Percentiles rank a stretch among this genome's conserved stretches.
Conservation (phyloP, 768 basidiomycete species). For the Lactarius trivialis region DNA sequence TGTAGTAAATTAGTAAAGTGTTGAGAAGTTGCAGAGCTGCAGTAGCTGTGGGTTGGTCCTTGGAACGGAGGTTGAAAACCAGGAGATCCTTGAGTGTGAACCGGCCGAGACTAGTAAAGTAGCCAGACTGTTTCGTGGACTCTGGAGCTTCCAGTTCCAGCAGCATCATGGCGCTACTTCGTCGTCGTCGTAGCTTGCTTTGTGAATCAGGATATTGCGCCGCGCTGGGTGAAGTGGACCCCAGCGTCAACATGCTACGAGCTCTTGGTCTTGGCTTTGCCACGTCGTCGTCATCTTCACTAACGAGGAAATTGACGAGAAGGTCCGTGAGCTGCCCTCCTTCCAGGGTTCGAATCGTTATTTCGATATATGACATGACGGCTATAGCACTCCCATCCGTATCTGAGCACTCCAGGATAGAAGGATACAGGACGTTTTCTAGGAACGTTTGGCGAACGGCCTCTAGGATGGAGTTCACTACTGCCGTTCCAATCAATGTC, state of each 20-base stretch:
- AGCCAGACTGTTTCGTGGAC: conserved; percentile 63
- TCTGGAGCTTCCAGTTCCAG: conserved; percentile 78
- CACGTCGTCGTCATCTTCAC: conserved; percentile 73
- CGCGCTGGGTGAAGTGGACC: conserved; percentile 31
- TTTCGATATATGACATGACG: conserved; percentile 91
- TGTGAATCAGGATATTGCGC: conserved; percentile 35
- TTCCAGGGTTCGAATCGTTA: conserved; percentile 72
- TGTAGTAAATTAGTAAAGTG: conserved; percentile 65
- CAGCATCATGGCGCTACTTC: conserved; percentile 89
- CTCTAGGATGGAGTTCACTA: conserved; percentile 77
- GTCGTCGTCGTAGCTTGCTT: conserved; percentile 50
- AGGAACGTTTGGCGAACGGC: conserved; percentile 82
- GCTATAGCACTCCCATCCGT: conserved; percentile 93
- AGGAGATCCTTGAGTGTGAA: conserved; percentile 91
- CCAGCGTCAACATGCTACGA: conserved; percentile 39
- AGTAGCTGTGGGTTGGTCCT: conserved; percentile 55
- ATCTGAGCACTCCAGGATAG: conserved; percentile 88
- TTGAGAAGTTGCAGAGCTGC: conserved; percentile 78
- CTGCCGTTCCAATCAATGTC: conserved; percentile 65
- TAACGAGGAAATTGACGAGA: conserved; percentile 73
- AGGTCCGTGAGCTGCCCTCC: conserved; percentile 62
- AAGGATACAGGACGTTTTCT: conserved; percentile 89
- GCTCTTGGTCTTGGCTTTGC: conserved; percentile 40
- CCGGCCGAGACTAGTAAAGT: conserved; percentile 81
- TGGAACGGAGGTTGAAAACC: conserved; percentile 68